These are phyloP conservation scores for Thermoascus crustaceus DNA, from an alignment of 2,329 filamentous ascomycete species.

Conservation along the genomic window DNA sequence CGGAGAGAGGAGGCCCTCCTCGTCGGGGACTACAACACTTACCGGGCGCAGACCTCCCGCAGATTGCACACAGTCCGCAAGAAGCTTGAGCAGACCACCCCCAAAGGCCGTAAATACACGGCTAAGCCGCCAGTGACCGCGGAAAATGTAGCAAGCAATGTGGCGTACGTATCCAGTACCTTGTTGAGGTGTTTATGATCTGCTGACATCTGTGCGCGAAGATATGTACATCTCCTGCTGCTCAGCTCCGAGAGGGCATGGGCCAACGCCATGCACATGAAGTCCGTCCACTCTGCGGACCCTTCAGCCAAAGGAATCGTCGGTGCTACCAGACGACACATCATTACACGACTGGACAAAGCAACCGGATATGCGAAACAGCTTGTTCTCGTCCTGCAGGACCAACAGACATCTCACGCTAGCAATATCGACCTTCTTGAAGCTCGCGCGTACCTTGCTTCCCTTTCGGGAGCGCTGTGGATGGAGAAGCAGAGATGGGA, in stretches of 20 bases:
- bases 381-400: conserved; percentile 58
- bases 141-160: conserved; percentile 64
- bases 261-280: conserved; percentile 94
- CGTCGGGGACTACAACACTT: conserved; percentile 80
- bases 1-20: conserved; percentile 76
- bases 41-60: conserved; percentile 70
- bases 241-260: conserved; percentile 84
- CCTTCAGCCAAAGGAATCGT: conserved; percentile 63
- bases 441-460: conserved; percentile 71
- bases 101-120: conserved; percentile 77
- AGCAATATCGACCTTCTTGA: conserved; percentile 67
- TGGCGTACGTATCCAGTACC: conserved; percentile 54
- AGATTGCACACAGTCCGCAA: conserved; percentile 75
- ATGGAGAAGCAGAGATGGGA: conserved; percentile 90
- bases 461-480: conserved; percentile 65
- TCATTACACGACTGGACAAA: conserved; percentile 79
- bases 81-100: conserved; percentile 75
- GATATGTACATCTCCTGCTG: conserved; percentile 69
- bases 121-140: conserved; percentile 63
- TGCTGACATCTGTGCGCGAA: conserved; percentile 29
- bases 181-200: background rate
- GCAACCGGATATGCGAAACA: conserved; percentile 61
- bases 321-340: conserved; percentile 74
- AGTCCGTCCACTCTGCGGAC: conserved; percentile 69
- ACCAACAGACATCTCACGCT: conserved; percentile 57